Evolutionary conservation across 768 basidiomycete species (phyloP).

Genomic region (Mycena sanguinolenta): DNA sequence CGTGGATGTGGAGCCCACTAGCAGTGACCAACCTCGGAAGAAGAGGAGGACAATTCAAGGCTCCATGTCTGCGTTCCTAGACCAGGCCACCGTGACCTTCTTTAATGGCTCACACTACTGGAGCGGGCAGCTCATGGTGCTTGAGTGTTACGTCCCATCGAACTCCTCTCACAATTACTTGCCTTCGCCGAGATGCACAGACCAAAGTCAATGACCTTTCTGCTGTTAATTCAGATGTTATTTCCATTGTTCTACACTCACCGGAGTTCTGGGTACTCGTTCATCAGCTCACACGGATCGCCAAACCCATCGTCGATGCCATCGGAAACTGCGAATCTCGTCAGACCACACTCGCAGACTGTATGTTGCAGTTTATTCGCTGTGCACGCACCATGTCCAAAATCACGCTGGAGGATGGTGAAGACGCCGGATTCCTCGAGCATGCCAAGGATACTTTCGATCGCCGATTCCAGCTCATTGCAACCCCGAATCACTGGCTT

Average conservation of each 20-base stretch:
- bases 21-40: not conserved
- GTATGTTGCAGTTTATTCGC: slow-evolving; percentile 50
- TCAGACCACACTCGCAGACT: slow-evolving; percentile 47
- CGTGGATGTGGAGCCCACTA: not conserved
- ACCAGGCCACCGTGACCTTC: too few species aligned
- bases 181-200: not conserved
- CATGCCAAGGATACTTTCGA: slow-evolving; percentile 22
- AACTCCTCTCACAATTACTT: not conserved
- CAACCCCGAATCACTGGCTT: slow-evolving; percentile 50
- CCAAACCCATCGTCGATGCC: too few species aligned
- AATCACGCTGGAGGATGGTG: slow-evolving; percentile 31
- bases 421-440: too few species aligned
- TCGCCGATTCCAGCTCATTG: slow-evolving; percentile 47
- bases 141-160: slow-evolving; percentile 31
- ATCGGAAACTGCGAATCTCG: too few species aligned
- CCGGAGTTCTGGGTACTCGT: too few species aligned
- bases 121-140: too few species aligned
- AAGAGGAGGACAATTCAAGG: not conserved
- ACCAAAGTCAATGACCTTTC: not conserved
- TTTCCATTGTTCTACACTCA: too few species aligned
- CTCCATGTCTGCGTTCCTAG: not conserved
- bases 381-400: slow-evolving; percentile 38
- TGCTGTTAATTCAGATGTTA: not conserved
- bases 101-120: too few species aligned
- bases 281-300: too few species aligned